Evolutionary conservation across 1,139 yeast genomes (phyloP).

Genomic region (Taiozyma onychis): DNA sequence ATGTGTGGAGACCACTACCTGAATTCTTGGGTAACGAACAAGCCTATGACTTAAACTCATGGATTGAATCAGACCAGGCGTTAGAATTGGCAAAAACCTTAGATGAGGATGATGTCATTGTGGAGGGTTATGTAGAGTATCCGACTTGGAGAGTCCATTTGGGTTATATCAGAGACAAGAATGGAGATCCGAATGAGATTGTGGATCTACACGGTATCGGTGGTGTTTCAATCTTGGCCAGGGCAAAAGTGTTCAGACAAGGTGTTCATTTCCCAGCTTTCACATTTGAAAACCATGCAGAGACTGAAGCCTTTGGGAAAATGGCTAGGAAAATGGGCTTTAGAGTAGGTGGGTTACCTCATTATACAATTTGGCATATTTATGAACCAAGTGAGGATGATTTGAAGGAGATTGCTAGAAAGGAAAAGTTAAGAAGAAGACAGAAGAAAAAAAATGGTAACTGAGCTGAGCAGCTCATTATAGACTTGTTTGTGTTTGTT

Average conservation of each 20-base stretch:
- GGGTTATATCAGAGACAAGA: constrained; percentile 62
- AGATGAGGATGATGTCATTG: constrained; percentile 81
- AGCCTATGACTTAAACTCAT: constrained; percentile 81
- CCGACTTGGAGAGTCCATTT: constrained; percentile 86
- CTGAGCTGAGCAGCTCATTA: background rate
- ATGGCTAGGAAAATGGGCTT: constrained; percentile 79
- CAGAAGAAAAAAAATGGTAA: constrained; percentile 8
- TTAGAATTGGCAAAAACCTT: constrained; percentile 58
- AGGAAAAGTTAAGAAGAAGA: constrained; percentile 65
- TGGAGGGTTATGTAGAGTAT: constrained; percentile 86
- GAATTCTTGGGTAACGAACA: constrained; percentile 72
- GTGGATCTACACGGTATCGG: constrained; percentile 85
- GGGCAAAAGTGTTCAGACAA: constrained; percentile 72
- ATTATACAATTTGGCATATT: constrained; percentile 84
- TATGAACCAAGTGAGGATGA: constrained; percentile 93
- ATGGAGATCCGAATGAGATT: constrained; percentile 60
- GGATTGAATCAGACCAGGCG: constrained; percentile 78
- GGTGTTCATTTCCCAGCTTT: constrained; percentile 90
- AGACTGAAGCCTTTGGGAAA: constrained; percentile 89
- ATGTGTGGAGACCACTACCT: constrained; percentile 86
- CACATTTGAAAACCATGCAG: constrained; percentile 85
- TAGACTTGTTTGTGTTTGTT: background rate
- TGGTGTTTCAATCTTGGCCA: constrained; percentile 81
- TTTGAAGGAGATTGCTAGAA: constrained; percentile 61
- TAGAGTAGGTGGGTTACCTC: constrained; percentile 80